phyloP scores from a whole-genome alignment of 2,329 filamentous ascomycete species.

The Diplodia scrobiculata region DNA sequence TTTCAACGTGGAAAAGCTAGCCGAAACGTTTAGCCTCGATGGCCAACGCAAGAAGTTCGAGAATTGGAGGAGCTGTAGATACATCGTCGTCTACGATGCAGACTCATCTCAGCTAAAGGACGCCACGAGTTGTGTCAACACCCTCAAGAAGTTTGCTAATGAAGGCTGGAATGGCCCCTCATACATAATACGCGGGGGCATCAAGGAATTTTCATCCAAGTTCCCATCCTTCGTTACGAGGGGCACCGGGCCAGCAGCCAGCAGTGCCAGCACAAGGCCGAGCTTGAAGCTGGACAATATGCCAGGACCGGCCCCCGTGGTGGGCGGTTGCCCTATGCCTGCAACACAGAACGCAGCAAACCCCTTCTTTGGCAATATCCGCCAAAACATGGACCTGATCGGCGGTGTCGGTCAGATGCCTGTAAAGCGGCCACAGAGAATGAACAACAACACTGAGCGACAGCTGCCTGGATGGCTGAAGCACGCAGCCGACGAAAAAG shows the following conservation, averaged over 20 bases:
- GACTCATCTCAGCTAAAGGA: slow-evolving; percentile 77
- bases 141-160: slow-evolving; percentile 85
- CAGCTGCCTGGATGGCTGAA: slow-evolving; percentile 76
- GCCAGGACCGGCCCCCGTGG: slow-evolving; percentile 68
- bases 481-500: slow-evolving; percentile 63
- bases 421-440: slow-evolving; percentile 59
- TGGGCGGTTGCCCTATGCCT: slow-evolving; percentile 85
- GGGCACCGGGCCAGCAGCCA: background rate
- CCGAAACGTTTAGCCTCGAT: slow-evolving; percentile 78
- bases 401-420: slow-evolving; percentile 84
- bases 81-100: slow-evolving; percentile 86
- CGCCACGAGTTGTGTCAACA: slow-evolving; percentile 76
- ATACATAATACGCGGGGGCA: slow-evolving; percentile 80
- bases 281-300: slow-evolving; percentile 52
- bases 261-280: slow-evolving; percentile 6
- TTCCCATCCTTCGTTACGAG: slow-evolving; percentile 56
- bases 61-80: slow-evolving; percentile 70
- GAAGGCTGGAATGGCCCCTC: slow-evolving; percentile 77
- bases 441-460: slow-evolving; percentile 53
- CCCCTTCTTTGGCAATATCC: slow-evolving; percentile 93
- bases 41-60: slow-evolving; percentile 72
- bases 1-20: slow-evolving; percentile 84
- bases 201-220: slow-evolving; percentile 68
- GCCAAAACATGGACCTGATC: slow-evolving; percentile 93
- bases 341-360: slow-evolving; percentile 68